A percentile compares a stretch with the other conserved stretches of the same genome.
phyloP scores from a whole-genome alignment of 495 filamentous ascomycete species.

The Tuber calosporum region DNA sequence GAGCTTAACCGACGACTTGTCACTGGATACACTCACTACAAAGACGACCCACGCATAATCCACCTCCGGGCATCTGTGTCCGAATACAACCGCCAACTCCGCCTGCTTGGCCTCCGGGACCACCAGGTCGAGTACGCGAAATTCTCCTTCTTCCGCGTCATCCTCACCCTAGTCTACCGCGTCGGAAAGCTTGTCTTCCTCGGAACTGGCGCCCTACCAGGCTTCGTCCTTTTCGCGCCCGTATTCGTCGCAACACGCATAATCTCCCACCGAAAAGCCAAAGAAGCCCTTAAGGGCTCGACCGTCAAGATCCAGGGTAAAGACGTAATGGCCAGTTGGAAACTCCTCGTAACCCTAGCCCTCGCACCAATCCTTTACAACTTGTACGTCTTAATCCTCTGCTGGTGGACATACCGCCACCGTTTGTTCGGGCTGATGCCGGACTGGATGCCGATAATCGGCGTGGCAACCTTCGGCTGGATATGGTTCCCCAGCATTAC shows the following conservation, averaged over 20 bases:
- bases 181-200: conserved; percentile 67
- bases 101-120: conserved; percentile 77
- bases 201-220: conserved; percentile 75
- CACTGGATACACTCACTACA: conserved; percentile 85
- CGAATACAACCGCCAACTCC: conserved; percentile 81
- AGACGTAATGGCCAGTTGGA: conserved; percentile 98
- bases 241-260: conserved; percentile 85
- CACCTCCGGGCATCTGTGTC: conserved; percentile 69
- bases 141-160: conserved; percentile 65
- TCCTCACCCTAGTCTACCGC: conserved; percentile 72
- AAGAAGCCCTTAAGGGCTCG: conserved; percentile 81
- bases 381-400: conserved; percentile 65
- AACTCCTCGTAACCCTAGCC: conserved; percentile 82
- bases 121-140: conserved; percentile 93
- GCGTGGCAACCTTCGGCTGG: conserved; percentile 63
- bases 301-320: conserved; percentile 88
- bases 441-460: conserved; percentile 70
- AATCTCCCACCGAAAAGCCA: conserved; percentile 85
- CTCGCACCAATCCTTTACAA: conserved; percentile 82
- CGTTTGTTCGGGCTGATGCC: conserved; percentile 72
- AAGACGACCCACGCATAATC: conserved; percentile 79
- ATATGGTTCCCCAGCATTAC: conserved; percentile 81
- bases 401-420: conserved; percentile 71
- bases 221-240: conserved; percentile 76
- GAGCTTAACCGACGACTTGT: conserved; percentile 92